phyloP scores from a whole-genome alignment of 305 asterid genomes.

The Andrographis paniculata region DNA sequence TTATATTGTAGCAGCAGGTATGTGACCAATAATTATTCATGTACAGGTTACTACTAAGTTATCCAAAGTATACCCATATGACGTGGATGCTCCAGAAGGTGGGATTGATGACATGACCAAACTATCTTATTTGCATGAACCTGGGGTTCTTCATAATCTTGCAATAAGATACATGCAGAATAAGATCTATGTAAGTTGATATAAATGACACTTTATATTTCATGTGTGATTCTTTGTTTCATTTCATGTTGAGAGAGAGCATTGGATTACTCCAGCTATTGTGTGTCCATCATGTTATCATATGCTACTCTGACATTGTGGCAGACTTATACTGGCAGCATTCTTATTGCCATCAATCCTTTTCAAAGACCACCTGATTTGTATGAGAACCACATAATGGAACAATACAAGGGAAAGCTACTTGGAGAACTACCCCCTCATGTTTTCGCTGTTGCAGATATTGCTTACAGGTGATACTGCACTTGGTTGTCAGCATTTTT shows the following conservation, averaged over 20 bases:
- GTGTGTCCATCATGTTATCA: slow-evolving; percentile 4
- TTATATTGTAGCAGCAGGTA: no score
- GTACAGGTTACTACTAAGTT: slow-evolving; percentile 32
- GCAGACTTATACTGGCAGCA: slow-evolving; percentile 80
- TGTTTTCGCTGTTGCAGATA: slow-evolving; percentile 72
- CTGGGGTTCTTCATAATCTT: slow-evolving; percentile 69
- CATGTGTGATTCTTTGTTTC: background rate
- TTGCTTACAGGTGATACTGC: slow-evolving; percentile 55
- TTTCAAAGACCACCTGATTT: slow-evolving; percentile 68
- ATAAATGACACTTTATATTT: background rate
- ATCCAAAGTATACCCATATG: slow-evolving; percentile 57
- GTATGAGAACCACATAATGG: slow-evolving; percentile 60
- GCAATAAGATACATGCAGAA: slow-evolving; percentile 64
- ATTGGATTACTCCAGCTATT: slow-evolving; percentile 20
- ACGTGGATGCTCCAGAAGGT: slow-evolving; percentile 59
- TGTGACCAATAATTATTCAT: background rate
- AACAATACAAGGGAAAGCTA: slow-evolving; percentile 53
- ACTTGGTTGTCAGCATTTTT: slow-evolving; percentile 14
- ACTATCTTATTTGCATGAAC: slow-evolving; percentile 69
- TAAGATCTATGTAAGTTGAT: slow-evolving; percentile 71
- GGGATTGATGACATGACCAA: slow-evolving; percentile 86
- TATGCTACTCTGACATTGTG: slow-evolving; percentile 13
- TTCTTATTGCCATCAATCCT: slow-evolving; percentile 75
- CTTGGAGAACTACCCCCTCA: slow-evolving; percentile 74
- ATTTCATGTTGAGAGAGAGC: slow-evolving; percentile 1